These are phyloP conservation scores for Dispira parvispora DNA, from an alignment of 192 early-diverging fungal genomes.

Conservation along the genomic window DNA sequence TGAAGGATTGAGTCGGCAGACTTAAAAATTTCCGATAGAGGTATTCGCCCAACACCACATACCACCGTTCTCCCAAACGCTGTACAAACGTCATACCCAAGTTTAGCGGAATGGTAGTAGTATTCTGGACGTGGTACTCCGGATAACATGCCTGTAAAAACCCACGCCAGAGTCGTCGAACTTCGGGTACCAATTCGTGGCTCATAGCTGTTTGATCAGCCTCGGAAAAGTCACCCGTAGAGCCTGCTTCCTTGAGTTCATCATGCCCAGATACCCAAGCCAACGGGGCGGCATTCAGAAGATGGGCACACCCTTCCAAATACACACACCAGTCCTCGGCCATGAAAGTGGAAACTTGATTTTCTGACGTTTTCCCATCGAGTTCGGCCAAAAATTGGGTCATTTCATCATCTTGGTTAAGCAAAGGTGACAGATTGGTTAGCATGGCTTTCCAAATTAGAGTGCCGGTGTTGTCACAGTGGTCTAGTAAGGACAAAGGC, in stretches of 20 bases:
- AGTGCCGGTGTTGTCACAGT: background rate
- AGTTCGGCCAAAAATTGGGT: constrained; percentile 1
- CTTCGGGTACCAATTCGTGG: too few relatives aligned
- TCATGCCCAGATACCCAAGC: background rate
- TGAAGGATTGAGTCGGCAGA: background rate
- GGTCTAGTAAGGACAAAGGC: background rate
- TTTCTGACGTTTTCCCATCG: background rate
- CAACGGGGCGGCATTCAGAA: background rate
- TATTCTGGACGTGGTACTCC: background rate
- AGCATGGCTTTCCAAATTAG: background rate
- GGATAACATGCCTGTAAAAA: background rate
- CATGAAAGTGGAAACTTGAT: background rate
- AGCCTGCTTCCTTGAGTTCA: too few relatives aligned
- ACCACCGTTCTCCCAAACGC: constrained; percentile 8
- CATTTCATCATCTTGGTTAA: background rate
- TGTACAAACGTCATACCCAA: background rate
- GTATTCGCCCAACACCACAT: constrained; percentile 1
- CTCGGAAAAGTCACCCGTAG: too few relatives aligned
- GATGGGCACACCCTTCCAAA: constrained; percentile 5
- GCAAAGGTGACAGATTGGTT: background rate
- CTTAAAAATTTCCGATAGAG: constrained; percentile 1
- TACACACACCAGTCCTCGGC: constrained; percentile 8
- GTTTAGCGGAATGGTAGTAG: background rate
- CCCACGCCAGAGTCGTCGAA: background rate
- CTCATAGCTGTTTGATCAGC: too few relatives aligned